Percentiles rank a stretch among this genome's conserved stretches.
Evolutionary conservation across 1,284 basidiomycete genomes (phyloP).

Genomic region (Pterulicium gracile): DNA sequence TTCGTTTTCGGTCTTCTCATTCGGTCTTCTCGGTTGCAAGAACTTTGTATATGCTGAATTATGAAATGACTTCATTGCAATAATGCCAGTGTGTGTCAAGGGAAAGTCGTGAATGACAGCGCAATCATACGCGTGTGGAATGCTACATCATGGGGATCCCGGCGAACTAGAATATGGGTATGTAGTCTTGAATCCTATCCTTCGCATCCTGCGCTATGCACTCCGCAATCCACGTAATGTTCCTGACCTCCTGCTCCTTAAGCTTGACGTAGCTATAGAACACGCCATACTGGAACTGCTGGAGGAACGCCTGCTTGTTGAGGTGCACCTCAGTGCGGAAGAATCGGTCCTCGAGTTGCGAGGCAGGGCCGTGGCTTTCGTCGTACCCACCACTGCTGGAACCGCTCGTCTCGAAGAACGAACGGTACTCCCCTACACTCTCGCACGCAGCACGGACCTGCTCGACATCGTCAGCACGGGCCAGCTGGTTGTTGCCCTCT

Average conservation of each 20-base stretch:
- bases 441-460: constrained; percentile 88
- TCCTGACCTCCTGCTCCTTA: constrained; percentile 99
- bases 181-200: constrained; percentile 89
- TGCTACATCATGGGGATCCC: no score
- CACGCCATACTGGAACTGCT: constrained; percentile 89
- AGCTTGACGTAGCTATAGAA: constrained; percentile 95
- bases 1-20: no score
- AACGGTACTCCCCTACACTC: constrained; percentile 79
- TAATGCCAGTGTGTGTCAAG: neutral
- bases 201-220: constrained; percentile 92
- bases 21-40: no score
- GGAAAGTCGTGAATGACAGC: neutral
- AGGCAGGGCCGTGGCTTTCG: constrained; percentile 45
- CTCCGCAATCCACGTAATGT: constrained; percentile 95
- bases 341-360: constrained; percentile 88
- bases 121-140: no score
- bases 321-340: constrained; percentile 90
- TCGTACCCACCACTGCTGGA: constrained; percentile 25
- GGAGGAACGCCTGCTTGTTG: constrained; percentile 90
- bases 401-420: constrained; percentile 71
- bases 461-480: constrained; percentile 92
- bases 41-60: no score
- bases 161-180: constrained; percentile 69
- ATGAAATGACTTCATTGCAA: no score
- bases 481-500: constrained; percentile 90